Evolutionary conservation across 1,284 basidiomycete genomes (phyloP).

Genomic region (Puccinia polysora): DNA sequence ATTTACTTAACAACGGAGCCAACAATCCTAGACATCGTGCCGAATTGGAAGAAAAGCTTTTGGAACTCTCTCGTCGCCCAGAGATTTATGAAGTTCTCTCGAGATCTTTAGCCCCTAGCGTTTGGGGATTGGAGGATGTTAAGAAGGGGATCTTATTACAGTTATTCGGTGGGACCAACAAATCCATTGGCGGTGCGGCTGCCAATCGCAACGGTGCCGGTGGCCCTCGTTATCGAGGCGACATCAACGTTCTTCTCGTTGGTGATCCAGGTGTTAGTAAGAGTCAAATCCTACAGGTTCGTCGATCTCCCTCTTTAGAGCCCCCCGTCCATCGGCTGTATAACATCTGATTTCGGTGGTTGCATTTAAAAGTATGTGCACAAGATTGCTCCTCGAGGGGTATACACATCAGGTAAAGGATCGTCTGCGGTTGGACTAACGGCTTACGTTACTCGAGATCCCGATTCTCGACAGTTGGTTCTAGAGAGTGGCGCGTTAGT

Average conservation of each 20-base stretch:
- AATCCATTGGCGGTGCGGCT: conserved; percentile 83
- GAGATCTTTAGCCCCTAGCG: conserved; percentile 81
- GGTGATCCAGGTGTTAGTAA: conserved; percentile 98
- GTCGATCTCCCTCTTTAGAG: conserved; percentile 47
- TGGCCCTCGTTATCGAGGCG: conserved; percentile 90
- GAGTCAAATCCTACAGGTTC: conserved; percentile 82
- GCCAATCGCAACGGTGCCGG: conserved; percentile 63
- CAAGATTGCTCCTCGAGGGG: conserved; percentile 94
- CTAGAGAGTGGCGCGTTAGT: conserved; percentile 96
- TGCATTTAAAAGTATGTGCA: conserved; percentile 94
- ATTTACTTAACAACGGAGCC: not conserved
- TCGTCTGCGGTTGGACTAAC: conserved; percentile 97
- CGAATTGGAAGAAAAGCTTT: conserved; percentile 62
- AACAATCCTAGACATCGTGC: conserved; percentile 56
- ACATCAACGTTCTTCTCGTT: conserved; percentile 94
- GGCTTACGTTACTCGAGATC: conserved; percentile 94
- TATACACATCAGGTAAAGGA: conserved; percentile 94
- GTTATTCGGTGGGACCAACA: conserved; percentile 95
- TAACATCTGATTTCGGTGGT: no score
- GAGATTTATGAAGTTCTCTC: conserved; percentile 86
- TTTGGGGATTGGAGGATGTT: conserved; percentile 98
- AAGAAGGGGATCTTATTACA: conserved; percentile 96
- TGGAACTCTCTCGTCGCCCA: conserved; percentile 66
- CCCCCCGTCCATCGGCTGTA: no score
- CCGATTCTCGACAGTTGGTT: conserved; percentile 95